A percentile compares a stretch with the other conserved stretches of the same genome.
Conservation (phyloP, 768 basidiomycete species). For the Fomitopsis pulvina region DNA sequence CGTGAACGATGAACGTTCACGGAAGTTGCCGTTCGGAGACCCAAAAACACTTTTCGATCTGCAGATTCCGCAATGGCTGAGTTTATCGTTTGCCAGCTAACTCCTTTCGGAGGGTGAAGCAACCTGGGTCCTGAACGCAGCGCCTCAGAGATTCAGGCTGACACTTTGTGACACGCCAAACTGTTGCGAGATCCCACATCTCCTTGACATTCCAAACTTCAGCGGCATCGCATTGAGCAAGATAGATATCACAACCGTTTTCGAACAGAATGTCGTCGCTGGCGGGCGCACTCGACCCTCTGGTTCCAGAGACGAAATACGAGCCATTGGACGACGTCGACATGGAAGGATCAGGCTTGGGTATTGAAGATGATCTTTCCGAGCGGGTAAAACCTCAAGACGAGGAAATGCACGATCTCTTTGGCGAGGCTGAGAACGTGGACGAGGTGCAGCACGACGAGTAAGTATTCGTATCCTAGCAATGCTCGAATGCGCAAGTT, state of each 20-base stretch:
- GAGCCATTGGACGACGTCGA: not conserved
- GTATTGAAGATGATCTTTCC: conserved; percentile 7
- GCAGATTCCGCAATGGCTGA: too few species aligned
- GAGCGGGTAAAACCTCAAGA: conserved; percentile 22
- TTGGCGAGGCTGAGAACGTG: conserved; percentile 61
- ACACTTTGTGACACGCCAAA: too few species aligned
- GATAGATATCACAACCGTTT: too few species aligned
- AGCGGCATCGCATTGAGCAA: too few species aligned
- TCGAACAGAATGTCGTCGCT: conserved; percentile 21
- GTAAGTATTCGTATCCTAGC: conserved; percentile 32
- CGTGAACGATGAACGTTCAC: not conserved
- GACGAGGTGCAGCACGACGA: conserved; percentile 43
- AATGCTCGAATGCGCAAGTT: not conserved
- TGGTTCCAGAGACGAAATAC: not conserved
- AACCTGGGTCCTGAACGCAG: too few species aligned
- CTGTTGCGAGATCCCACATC: too few species aligned
- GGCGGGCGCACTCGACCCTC: conserved; percentile 16
- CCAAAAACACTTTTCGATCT: too few species aligned
- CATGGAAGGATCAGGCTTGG: conserved; percentile 1
- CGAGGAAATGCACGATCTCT: conserved; percentile 72
- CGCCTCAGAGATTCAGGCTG: too few species aligned
- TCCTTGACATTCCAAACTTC: too few species aligned
- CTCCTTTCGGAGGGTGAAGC: too few species aligned
- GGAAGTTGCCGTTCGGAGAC: not conserved
- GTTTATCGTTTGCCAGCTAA: too few species aligned